Evolutionary conservation across 176 grass and related monocot genomes (phyloP).

Genomic region (Urochloa ruziziensis): DNA sequence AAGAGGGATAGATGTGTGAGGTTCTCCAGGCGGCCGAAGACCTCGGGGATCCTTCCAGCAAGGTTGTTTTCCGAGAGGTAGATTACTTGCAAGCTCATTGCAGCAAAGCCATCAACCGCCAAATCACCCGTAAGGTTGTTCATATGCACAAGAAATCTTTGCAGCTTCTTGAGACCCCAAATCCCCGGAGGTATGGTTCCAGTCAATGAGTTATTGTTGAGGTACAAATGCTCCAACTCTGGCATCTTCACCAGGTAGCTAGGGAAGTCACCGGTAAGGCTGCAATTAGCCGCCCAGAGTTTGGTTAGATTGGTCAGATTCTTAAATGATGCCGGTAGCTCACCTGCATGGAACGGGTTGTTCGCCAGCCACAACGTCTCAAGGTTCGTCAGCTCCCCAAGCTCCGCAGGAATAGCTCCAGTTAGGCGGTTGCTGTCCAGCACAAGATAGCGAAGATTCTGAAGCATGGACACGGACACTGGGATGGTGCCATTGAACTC

Average conservation of each 20-base stretch:
- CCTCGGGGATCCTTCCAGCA: neutral
- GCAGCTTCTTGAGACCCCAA: constrained; percentile 52
- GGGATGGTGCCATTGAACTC: constrained; percentile 44
- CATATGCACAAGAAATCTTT: neutral
- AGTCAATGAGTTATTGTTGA: constrained; percentile 29
- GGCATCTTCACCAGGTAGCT: constrained; percentile 27
- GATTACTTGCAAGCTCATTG: neutral
- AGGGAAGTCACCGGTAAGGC: constrained; percentile 38
- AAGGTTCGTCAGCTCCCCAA: constrained; percentile 56
- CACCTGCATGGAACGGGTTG: no score
- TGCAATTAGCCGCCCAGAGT: constrained; percentile 27
- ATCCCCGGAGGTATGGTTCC: constrained; percentile 48
- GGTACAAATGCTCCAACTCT: constrained; percentile 24
- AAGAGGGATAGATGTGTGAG: no score
- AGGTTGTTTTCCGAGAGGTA: neutral
- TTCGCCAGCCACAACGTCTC: no score
- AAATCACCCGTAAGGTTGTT: constrained; percentile 45
- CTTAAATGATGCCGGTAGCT: no score
- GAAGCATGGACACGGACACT: constrained; percentile 22
- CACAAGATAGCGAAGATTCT: constrained; percentile 1
- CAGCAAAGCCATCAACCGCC: constrained; percentile 11
- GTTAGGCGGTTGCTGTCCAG: constrained; percentile 36
- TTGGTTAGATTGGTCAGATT: neutral
- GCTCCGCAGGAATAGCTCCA: constrained; percentile 35
- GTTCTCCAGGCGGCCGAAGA: neutral